Conservation (phyloP, 768 basidiomycete genomes). For the Mrakia gelida region DNA sequence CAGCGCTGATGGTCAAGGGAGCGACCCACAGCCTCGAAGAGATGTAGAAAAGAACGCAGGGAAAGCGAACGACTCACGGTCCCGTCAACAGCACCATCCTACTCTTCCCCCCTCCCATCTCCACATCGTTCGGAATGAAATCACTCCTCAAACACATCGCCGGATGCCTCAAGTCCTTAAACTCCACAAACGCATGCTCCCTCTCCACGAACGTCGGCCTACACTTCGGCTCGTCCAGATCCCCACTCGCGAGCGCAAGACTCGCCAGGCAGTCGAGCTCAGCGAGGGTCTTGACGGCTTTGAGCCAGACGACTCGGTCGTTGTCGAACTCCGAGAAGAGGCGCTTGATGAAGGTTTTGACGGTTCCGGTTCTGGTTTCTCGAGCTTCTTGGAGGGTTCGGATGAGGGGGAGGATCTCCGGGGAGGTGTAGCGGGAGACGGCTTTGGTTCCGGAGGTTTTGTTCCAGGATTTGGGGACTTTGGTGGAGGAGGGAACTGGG, state of each 20-base stretch:
- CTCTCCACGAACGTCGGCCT: slow-evolving; percentile 79
- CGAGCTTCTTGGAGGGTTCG: slow-evolving; percentile 86
- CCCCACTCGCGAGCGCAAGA: slow-evolving; percentile 79
- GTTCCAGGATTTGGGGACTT: slow-evolving; percentile 77
- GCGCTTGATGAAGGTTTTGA: slow-evolving; percentile 63
- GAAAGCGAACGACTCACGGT: slow-evolving; percentile 44
- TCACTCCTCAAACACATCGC: slow-evolving; percentile 46
- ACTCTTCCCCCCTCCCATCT: slow-evolving; percentile 64
- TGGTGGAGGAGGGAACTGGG: slow-evolving; percentile 55
- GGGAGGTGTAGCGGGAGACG: slow-evolving; percentile 66
- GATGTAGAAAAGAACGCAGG: too few relatives aligned
- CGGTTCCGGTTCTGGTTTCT: slow-evolving; percentile 72
- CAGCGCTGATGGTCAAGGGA: too few relatives aligned
- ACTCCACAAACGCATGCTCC: slow-evolving; percentile 77
- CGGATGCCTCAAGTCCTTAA: slow-evolving; percentile 54
- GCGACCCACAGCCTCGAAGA: neutral
- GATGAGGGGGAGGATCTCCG: slow-evolving; percentile 64
- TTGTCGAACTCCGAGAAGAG: slow-evolving; percentile 44
- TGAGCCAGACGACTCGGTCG: slow-evolving; percentile 42
- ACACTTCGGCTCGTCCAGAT: slow-evolving; percentile 90
- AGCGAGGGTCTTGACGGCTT: slow-evolving; percentile 48
- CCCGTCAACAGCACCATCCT: slow-evolving; percentile 84
- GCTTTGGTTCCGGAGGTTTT: slow-evolving; percentile 80
- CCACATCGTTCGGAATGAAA: slow-evolving; percentile 92
- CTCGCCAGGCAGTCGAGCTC: slow-evolving; percentile 82